Evolutionary conservation across 2,329 filamentous ascomycete species (phyloP).

Genomic region (Colletotrichum theobromicola): DNA sequence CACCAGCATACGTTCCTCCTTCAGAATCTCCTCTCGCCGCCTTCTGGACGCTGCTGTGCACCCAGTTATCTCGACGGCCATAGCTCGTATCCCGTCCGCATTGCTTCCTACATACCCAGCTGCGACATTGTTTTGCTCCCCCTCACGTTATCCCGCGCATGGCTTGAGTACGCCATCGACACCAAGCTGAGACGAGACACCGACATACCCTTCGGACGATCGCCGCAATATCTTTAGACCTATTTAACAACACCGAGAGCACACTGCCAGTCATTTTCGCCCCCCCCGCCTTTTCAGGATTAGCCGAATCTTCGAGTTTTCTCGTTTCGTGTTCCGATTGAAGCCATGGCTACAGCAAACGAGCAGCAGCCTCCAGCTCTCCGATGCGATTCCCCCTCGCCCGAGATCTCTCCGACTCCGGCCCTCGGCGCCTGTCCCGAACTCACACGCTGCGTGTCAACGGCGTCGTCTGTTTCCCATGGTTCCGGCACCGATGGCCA

Average conservation of each 20-base stretch:
- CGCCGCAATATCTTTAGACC: not conserved
- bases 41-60: constrained; percentile 17
- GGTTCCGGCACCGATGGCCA: constrained; percentile 55
- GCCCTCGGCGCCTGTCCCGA: constrained; percentile 64
- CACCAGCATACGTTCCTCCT: not conserved
- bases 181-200: constrained; percentile 3
- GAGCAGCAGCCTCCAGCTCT: constrained; percentile 36
- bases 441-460: constrained; percentile 69
- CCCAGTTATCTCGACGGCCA: not conserved
- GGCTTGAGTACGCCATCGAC: not conserved
- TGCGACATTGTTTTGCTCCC: not conserved
- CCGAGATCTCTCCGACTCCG: constrained; percentile 65
- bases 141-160: not conserved
- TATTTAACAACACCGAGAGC: not conserved
- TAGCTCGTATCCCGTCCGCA: not conserved
- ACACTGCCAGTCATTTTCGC: not conserved
- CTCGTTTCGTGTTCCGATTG: not conserved
- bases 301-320: not conserved
- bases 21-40: not conserved
- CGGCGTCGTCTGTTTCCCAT: constrained; percentile 63
- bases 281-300: not conserved
- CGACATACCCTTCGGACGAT: not conserved
- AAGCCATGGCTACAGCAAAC: constrained; percentile 38
- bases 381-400: constrained; percentile 67
- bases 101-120: not conserved